These are phyloP conservation scores for Geotrichum histeridarum DNA, from an alignment of 1,139 yeast genomes.

Conservation along the genomic window DNA sequence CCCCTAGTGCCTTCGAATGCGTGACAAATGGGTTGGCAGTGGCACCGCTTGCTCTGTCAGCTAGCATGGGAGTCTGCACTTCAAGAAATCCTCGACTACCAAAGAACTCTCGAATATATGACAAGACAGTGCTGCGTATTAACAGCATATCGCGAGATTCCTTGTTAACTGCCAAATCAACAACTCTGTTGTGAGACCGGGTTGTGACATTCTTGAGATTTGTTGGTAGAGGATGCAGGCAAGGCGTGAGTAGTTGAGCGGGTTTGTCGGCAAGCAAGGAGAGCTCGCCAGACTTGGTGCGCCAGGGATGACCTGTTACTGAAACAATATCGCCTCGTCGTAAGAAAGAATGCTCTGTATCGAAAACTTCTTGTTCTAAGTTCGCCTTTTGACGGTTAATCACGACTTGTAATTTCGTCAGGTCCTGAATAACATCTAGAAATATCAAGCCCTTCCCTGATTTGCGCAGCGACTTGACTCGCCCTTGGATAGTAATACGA, in stretches of 20 bases:
- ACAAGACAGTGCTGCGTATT: conserved; percentile 51
- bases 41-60: conserved; percentile 75
- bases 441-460: conserved; percentile 66
- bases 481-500: conserved; percentile 47
- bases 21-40: conserved; percentile 80
- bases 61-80: conserved; percentile 81
- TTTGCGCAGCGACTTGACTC: conserved; percentile 51
- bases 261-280: conserved; percentile 58
- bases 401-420: conserved; percentile 52
- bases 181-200: conserved; percentile 62
- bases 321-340: conserved; percentile 68
- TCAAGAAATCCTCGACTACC: conserved; percentile 59
- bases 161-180: conserved; percentile 64
- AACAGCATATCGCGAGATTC: conserved; percentile 47
- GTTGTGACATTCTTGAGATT: conserved; percentile 51
- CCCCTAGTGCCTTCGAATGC: conserved; percentile 45
- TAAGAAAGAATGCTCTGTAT: conserved; percentile 44
- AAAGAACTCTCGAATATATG: conserved; percentile 55
- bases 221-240: conserved; percentile 68
- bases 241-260: conserved; percentile 56
- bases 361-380: conserved; percentile 44
- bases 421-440: conserved; percentile 61
- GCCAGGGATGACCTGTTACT: conserved; percentile 64
- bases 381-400: conserved; percentile 44
- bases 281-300: conserved; percentile 72